Evolutionary conservation across 495 filamentous ascomycete species (phyloP), one percentile per base, ranked within the genome.

Genomic region (Aspergillus panamensis): DNA sequence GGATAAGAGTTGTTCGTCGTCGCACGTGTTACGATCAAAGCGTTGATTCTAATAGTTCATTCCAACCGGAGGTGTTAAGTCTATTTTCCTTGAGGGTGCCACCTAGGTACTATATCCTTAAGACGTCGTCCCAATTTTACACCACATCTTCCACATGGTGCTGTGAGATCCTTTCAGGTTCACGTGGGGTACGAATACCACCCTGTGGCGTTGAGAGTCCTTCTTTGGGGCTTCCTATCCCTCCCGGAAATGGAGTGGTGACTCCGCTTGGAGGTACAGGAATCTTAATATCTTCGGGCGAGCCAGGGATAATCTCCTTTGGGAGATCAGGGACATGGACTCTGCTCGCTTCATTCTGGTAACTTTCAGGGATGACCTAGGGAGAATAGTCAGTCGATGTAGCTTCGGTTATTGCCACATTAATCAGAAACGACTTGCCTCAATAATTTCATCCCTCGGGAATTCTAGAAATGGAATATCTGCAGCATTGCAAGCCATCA

Each of bases 401-500:
- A 16, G 0, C 35, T 13, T 39, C 10, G 10, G 3, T n/a, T 4
- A 39, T 10, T 13, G 35, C 10, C 31, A 39, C 29, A n/a, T n/a
- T n/a, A n/a, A n/a, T 50, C 55, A 30, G n/a, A 16, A 21, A 19
- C 16, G 20, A 65, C 72, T 57, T 68, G 86, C 86, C 81, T 98
- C 95, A 66, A 99, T 92, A 63, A 99, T 96, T 69, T 97, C 91
- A 69, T 99, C 87, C 9, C 95, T 87, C 10, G 94, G 92, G 66
- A 99, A 99, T 58, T 90, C 88, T 55, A 99, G 82, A 63, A 85
- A 88, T 16, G 95, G 95, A 59, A 99, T 99, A 63, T 96, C 91
- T 61, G 85, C 86, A n/a, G 95, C 92, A 72, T 90, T 91, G 74
- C 95, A 97, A 57, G 96, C 95, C 95, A 97, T 97, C 35, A 97